Base-by-base conservation (phyloP, 2,329 filamentous ascomycete species). In the Apiospora saccharicola region DNA sequence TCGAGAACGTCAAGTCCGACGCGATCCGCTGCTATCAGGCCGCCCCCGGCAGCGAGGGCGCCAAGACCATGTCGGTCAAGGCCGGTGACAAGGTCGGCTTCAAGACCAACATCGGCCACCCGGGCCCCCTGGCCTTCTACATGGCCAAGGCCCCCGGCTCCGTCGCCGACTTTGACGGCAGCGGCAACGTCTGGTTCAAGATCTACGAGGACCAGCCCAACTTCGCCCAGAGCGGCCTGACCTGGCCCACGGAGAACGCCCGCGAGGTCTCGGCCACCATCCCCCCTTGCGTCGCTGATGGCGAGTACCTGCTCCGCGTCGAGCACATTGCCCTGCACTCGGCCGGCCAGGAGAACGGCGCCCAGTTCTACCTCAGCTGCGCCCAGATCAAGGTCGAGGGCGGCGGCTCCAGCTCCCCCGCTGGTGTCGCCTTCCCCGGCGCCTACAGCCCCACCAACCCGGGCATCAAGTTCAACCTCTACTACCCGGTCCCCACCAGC, bases 261-360 rank as follows among this genome's bases (percentile, higher is more conserved):
- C 43, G 79, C 85, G 72, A 78, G 53, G 53, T 61, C 53, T 61
- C 79, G 68, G 83, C 86, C 51, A 81, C 78, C 49, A 83, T 87
- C 69, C 85, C 85, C 14, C 75, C 76, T 46, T 85, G 83, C 72
- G 81, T 86, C 24, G 80, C 82, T 0, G 77, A 85, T n/a, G 86
- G 86, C 71, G 84, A 87, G 72, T 87, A 87, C 75, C 82, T 87
- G 41, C 77, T 87, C 6, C 83, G 86, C 22, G 83, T 84, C 30
- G 86, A 87, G 77, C 85, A 87, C 73, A 84, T 87, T 71, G 85
- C 81, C 6, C 81, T 87, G 12, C 86, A 87, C 77, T 79, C 77
- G 68, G 85, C 86, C 3, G 77, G 81, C 47, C 75, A 75, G 10
- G 76, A 78, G 7, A 82, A 82, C 4, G 85, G 85, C 2, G 85